phyloP scores from a whole-genome alignment of 768 basidiomycete species.

The Serendipita sp. region DNA sequence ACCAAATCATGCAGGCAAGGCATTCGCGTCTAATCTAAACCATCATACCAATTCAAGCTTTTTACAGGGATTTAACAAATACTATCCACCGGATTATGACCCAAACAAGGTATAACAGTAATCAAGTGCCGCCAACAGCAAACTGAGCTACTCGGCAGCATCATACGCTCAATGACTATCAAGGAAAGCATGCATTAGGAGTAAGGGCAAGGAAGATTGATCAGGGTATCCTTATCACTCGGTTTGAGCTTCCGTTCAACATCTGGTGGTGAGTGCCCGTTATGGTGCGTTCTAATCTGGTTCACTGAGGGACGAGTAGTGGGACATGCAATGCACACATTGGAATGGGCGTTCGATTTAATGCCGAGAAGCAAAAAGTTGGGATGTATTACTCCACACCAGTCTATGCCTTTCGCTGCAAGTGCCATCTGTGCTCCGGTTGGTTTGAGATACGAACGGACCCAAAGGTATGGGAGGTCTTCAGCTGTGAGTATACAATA shows the following conservation, averaged over 20 bases:
- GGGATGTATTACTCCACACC: constrained; percentile 90
- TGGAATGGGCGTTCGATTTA: constrained; percentile 99
- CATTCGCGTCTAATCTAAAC: too few relatives aligned
- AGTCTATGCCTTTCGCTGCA: constrained; percentile 90
- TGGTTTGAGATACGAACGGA: constrained; percentile 99
- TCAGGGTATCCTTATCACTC: constrained; percentile 86
- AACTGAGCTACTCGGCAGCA: constrained; percentile 22
- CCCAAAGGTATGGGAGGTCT: constrained; percentile 50
- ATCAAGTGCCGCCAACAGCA: neutral
- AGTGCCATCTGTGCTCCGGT: constrained; percentile 89
- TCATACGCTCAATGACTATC: constrained; percentile 22
- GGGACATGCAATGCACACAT: constrained; percentile 92
- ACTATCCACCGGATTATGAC: constrained; percentile 64
- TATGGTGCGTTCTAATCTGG: neutral
- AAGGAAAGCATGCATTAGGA: constrained; percentile 80
- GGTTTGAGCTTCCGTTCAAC: constrained; percentile 93
- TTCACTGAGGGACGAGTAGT: constrained; percentile 27
- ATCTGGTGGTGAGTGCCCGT: constrained; percentile 67
- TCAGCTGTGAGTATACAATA: neutral
- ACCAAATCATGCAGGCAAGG: neutral
- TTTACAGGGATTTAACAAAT: constrained; percentile 48
- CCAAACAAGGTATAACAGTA: constrained; percentile 42
- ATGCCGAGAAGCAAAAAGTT: constrained; percentile 95
- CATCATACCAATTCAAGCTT: neutral
- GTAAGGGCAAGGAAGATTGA: constrained; percentile 89